Conservation (phyloP, 1,284 basidiomycete genomes). For the Ustilago esculenta region DNA sequence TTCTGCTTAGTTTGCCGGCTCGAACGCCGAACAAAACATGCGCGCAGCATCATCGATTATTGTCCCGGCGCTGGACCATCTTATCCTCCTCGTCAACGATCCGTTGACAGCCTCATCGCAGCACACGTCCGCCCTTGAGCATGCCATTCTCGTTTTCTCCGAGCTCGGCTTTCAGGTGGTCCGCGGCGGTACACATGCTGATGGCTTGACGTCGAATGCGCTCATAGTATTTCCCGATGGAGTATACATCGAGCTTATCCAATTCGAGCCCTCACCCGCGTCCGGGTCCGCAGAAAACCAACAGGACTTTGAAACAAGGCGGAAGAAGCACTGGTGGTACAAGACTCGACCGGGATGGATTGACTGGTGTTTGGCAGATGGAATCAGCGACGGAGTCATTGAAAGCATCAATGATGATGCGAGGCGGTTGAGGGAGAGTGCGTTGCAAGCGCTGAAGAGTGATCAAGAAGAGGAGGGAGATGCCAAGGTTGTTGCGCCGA, state of each 20-base stretch:
- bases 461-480: neutral
- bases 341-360: conserved; percentile 48
- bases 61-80: conserved; percentile 51
- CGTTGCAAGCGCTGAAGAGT: conserved; percentile 9
- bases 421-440: conserved; percentile 16
- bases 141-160: conserved; percentile 35
- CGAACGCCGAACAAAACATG: too few relatives aligned
- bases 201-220: conserved; percentile 50
- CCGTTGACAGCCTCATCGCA: conserved; percentile 20
- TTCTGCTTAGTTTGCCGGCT: too few relatives aligned
- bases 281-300: conserved; percentile 21
- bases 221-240: conserved; percentile 54
- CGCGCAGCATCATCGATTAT: conserved; percentile 2
- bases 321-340: conserved; percentile 52
- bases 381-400: conserved; percentile 28
- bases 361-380: conserved; percentile 50
- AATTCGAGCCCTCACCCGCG: conserved; percentile 30
- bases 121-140: conserved; percentile 21
- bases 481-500: conserved; percentile 8
- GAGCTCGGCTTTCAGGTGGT: conserved; percentile 50
- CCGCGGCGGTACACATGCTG: conserved; percentile 48
- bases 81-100: conserved; percentile 46
- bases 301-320: conserved; percentile 27
- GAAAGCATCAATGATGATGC: conserved; percentile 43
- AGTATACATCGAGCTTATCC: conserved; percentile 55